Percentiles rank a stretch among this genome's conserved stretches.
These are phyloP conservation scores for Triticum aestivum DNA, from an alignment of 176 grass and related monocot genomes.

Conservation along the genomic window IWGSC_CS_RefSeq_v2.1 NC_057807.1:5090380-5090879, in stretches of 20 bases:
- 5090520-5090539: neutral
- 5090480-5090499: too few species aligned
- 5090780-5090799: constrained; percentile 44
- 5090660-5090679: constrained; percentile 47
- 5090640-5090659: constrained; percentile 21
- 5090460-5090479: too few species aligned
- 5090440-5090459: too few species aligned
- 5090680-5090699: neutral
- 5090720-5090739: neutral
- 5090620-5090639: neutral
- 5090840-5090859: constrained; percentile 46
- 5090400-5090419: too few species aligned
- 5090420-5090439: too few species aligned
- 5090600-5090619: neutral
- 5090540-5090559: neutral
- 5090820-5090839: constrained; percentile 40
- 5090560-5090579: neutral
- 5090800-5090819: constrained; percentile 52
- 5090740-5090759: neutral
- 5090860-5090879: constrained; percentile 47
- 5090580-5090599: neutral
- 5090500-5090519: neutral
- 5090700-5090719: neutral
- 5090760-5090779: constrained; percentile 39
- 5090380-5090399: too few species aligned